Evolutionary conservation across 352 stramenopile genomes (phyloP), one percentile per base, ranked within the genome.

Genomic region (Globisporangium lucens): DNA sequence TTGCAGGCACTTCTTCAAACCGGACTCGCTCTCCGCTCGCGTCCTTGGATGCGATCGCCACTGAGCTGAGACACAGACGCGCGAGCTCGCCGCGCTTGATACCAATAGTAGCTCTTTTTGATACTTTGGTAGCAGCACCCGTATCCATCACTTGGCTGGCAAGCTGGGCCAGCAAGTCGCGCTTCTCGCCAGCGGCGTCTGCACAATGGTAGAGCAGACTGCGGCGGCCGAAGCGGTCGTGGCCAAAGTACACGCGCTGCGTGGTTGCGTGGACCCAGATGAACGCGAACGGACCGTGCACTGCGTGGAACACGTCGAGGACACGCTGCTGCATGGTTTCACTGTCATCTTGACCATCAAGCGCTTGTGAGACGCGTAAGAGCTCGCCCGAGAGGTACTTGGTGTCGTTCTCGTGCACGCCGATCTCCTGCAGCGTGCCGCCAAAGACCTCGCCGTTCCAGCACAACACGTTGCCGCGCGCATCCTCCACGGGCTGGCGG

Each of bases 361-460:
- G 13, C 22, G 15, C 15, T 9, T n/a, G 41, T n/a, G 43, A 49
- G 27, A 60, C 65, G 9, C 74, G 33, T 53, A 69, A 67, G 55
- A 93, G 76, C 30, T 77, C 71, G 15, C 86, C 56, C 10, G 76
- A 78, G 38, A 93, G 63, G 27, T 82, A 83, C 49, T 69, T 38
- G 20, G 78, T 90, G 61, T 92, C 75, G 69, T 72, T 84, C 13
- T 67, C 65, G 13, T 74, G 69, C 53, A 68, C 55, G 27, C 27
- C 63, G 17, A 74, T 68, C 15, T 8, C 17, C 20, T 70, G n/a
- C 1, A 20, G 33, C 13, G 29, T 56, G 43, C n/a, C 33, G 60
- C 72, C 79, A 84, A 98, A 84, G 15, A 97, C 83, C 84, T 99
- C 95, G 57, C 94, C 96, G 78, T 99, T 99, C 95, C 95, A 99